Evolutionary conservation across 768 basidiomycete genomes (phyloP).

Genomic region (Favolaschia claudopus): DNA sequence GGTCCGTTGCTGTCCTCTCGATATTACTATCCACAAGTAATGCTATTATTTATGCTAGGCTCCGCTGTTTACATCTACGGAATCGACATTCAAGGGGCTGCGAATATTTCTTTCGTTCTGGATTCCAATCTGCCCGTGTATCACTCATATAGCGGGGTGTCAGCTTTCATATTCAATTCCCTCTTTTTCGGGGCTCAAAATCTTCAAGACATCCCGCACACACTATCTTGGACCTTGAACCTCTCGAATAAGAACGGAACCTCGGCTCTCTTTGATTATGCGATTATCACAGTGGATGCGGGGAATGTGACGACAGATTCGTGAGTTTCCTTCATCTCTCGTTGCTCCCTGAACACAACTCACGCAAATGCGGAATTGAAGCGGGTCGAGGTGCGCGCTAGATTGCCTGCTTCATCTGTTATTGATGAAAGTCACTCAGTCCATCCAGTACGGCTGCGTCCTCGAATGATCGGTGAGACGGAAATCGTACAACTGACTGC

Average conservation of each 20-base stretch:
- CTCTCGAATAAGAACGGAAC: background rate
- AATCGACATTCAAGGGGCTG: background rate
- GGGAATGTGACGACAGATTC: no score
- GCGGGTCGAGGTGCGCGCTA: no score
- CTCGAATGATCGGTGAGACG: no score
- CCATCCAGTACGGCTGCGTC: no score
- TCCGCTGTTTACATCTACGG: slow-evolving; percentile 17
- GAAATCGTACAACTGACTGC: no score
- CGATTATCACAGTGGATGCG: background rate
- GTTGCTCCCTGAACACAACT: no score
- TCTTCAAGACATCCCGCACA: background rate
- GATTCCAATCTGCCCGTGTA: background rate
- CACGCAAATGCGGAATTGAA: no score
- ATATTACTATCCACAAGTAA: background rate
- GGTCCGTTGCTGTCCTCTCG: background rate
- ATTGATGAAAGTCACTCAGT: no score
- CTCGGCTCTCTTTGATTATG: slow-evolving; percentile 4
- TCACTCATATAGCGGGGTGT: background rate
- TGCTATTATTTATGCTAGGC: background rate
- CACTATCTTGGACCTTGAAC: background rate
- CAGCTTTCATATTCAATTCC: background rate
- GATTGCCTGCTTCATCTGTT: no score
- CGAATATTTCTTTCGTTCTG: slow-evolving; percentile 11
- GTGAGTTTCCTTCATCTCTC: no score
- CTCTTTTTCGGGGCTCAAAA: background rate